These are phyloP conservation scores for Stagonosporopsis vannaccii DNA, from an alignment of 2,329 filamentous ascomycete species.

Conservation along the genomic window DNA sequence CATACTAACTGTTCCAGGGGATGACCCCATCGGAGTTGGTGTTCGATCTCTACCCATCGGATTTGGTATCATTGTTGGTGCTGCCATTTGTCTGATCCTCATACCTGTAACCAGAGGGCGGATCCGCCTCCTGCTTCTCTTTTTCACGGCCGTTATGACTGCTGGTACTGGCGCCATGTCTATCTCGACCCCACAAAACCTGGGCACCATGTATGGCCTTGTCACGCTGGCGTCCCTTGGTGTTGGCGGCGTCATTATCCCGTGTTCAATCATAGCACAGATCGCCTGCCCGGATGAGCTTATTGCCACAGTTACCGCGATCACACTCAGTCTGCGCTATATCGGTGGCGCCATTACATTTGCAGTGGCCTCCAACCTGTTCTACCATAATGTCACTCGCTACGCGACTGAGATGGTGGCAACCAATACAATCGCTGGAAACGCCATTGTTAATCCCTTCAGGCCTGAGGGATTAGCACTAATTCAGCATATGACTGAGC, in stretches of 20 bases:
- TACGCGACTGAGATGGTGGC: constrained; percentile 33
- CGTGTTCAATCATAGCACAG: constrained; percentile 71
- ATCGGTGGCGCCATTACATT: constrained; percentile 72
- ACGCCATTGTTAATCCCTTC: constrained; percentile 53
- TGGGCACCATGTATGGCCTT: constrained; percentile 62
- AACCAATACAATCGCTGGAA: constrained; percentile 56
- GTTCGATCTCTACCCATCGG: constrained; percentile 70
- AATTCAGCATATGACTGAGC: constrained; percentile 52
- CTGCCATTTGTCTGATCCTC: constrained; percentile 64
- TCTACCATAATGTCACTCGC: constrained; percentile 34
- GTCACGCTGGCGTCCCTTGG: constrained; percentile 69
- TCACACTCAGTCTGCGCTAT: constrained; percentile 74
- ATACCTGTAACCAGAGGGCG: constrained; percentile 65
- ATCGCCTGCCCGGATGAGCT: constrained; percentile 75
- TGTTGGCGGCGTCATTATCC: constrained; percentile 72
- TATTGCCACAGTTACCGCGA: constrained; percentile 72
- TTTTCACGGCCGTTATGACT: constrained; percentile 69
- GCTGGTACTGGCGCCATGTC: constrained; percentile 66
- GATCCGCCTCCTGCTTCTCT: constrained; percentile 67
- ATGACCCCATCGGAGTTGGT: constrained; percentile 70
- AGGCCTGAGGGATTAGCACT: constrained; percentile 55
- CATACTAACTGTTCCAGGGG: constrained; percentile 37
- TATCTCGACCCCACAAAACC: constrained; percentile 60
- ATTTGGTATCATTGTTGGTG: constrained; percentile 68
- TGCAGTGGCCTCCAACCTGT: constrained; percentile 54